These are phyloP conservation scores for Apiosordaria backusii DNA, from an alignment of 495 filamentous ascomycete genomes.

Conservation along the genomic window DNA sequence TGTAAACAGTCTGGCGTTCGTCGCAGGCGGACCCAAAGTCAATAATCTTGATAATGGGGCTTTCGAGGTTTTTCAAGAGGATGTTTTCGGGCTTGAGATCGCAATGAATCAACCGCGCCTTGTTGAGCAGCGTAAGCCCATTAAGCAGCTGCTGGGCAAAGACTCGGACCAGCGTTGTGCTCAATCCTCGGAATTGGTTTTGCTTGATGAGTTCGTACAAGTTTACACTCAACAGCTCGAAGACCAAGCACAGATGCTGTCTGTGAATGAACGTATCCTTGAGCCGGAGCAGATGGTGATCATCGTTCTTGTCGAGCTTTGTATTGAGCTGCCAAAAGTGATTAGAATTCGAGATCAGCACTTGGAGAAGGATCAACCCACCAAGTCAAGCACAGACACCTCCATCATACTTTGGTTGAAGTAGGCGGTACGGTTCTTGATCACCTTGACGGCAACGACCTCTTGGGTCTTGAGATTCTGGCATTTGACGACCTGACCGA, in stretches of 20 bases:
- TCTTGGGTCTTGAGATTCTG: slow-evolving; percentile 98
- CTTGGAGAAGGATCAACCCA: slow-evolving; percentile 40
- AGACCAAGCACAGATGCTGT: slow-evolving; percentile 96
- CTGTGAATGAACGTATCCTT: slow-evolving; percentile 99
- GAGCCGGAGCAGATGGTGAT: slow-evolving; percentile 91
- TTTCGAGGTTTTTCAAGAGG: slow-evolving; percentile 95
- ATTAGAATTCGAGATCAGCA: background rate
- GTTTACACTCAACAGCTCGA: slow-evolving; percentile 96
- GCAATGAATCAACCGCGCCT: slow-evolving; percentile 95
- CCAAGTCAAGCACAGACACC: slow-evolving; percentile 94
- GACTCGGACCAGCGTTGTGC: slow-evolving; percentile 94
- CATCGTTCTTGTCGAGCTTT: slow-evolving; percentile 98
- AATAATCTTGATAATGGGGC: slow-evolving; percentile 99
- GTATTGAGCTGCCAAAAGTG: slow-evolving; percentile 70
- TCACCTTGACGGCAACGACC: slow-evolving; percentile 97
- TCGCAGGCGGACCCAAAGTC: slow-evolving; percentile 99
- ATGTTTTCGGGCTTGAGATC: slow-evolving; percentile 99
- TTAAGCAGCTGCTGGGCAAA: slow-evolving; percentile 97
- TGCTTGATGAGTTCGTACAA: slow-evolving; percentile 99
- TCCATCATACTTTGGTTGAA: slow-evolving; percentile 99
- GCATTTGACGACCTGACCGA: slow-evolving; percentile 99
- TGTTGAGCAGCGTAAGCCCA: slow-evolving; percentile 88
- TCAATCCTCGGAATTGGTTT: slow-evolving; percentile 96
- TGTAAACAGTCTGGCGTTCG: slow-evolving; percentile 98
- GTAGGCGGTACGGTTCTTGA: slow-evolving; percentile 98